Evolutionary conservation across 495 filamentous ascomycete species (phyloP).

Genomic region (Trichocladium uniseriatum): DNA sequence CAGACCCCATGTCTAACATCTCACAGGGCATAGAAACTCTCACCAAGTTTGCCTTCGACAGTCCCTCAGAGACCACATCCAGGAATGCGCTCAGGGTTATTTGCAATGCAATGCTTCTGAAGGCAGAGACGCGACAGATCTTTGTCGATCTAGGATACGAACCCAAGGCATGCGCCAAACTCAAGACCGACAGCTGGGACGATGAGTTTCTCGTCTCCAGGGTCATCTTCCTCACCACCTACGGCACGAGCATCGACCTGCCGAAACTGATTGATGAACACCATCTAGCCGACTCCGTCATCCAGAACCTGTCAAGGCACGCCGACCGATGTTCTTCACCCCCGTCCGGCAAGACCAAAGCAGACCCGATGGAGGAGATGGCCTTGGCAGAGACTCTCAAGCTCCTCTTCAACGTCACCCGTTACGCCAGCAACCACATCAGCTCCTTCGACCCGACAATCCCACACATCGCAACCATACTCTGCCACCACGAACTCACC

Average conservation of each 20-base stretch:
- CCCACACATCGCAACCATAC: conserved; percentile 61
- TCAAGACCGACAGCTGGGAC: conserved; percentile 69
- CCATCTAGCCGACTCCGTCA: conserved; percentile 58
- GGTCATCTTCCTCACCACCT: conserved; percentile 80
- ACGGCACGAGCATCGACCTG: conserved; percentile 64
- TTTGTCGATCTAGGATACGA: conserved; percentile 75
- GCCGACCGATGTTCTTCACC: conserved; percentile 28
- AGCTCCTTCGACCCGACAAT: conserved; percentile 56
- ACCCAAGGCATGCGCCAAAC: conserved; percentile 55
- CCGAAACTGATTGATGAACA: conserved; percentile 59
- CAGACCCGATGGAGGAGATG: conserved; percentile 61
- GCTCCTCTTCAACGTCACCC: conserved; percentile 78
- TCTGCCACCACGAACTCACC: conserved; percentile 37
- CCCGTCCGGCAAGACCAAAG: conserved; percentile 19
- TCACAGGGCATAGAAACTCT: conserved; percentile 68
- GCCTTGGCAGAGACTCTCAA: conserved; percentile 80
- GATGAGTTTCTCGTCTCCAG: conserved; percentile 82
- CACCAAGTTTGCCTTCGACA: conserved; percentile 61
- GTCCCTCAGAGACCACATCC: conserved; percentile 48
- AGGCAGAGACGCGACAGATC: conserved; percentile 59
- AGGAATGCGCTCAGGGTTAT: conserved; percentile 75
- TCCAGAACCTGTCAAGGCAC: conserved; percentile 59
- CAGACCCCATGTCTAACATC: not conserved
- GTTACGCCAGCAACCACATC: conserved; percentile 39
- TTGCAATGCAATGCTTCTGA: conserved; percentile 76